A percentile compares a stretch with the other conserved stretches of the same genome.
Conservation (phyloP, 768 basidiomycete species). For the Rickenella mellea region DNA sequence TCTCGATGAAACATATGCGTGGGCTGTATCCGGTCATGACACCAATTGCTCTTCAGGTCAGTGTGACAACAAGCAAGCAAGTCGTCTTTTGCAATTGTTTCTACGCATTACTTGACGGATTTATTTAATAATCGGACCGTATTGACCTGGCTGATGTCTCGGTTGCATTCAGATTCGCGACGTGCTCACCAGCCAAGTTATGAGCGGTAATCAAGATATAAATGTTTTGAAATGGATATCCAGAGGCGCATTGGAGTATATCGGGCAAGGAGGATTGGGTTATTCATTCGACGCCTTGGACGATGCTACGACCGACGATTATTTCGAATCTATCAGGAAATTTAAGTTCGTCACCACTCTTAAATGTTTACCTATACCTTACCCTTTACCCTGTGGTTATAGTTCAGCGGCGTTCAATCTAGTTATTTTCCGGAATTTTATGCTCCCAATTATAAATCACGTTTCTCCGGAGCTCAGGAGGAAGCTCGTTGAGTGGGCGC, state of each 20-base stretch:
- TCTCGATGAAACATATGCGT: constrained; percentile 4
- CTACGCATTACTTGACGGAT: not conserved
- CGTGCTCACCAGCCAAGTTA: not conserved
- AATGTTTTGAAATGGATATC: constrained; percentile 23
- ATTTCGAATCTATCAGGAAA: constrained; percentile 17
- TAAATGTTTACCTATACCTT: not conserved
- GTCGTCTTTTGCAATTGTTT: constrained; percentile 3
- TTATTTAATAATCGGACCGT: too few species aligned
- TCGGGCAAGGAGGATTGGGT: constrained; percentile 19
- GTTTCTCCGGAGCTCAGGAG: constrained; percentile 34
- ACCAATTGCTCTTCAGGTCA: constrained; percentile 20
- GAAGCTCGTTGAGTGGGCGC: constrained; percentile 31
- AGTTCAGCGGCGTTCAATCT: constrained; percentile 40
- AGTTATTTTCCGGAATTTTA: constrained; percentile 33
- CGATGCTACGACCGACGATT: constrained; percentile 7
- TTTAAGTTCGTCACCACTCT: constrained; percentile 9
- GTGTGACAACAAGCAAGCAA: constrained; percentile 4
- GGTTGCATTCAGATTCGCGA: not conserved
- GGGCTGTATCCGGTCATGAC: constrained; percentile 13
- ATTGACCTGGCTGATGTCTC: too few species aligned
- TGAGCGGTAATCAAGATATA: constrained; percentile 16
- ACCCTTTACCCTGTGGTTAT: not conserved
- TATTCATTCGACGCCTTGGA: constrained; percentile 17
- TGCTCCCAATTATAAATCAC: constrained; percentile 31
- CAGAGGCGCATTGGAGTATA: constrained; percentile 24